Evolutionary conservation across 192 early-diverging fungal genomes (phyloP).

Genomic region (Entomortierella lignicola): DNA sequence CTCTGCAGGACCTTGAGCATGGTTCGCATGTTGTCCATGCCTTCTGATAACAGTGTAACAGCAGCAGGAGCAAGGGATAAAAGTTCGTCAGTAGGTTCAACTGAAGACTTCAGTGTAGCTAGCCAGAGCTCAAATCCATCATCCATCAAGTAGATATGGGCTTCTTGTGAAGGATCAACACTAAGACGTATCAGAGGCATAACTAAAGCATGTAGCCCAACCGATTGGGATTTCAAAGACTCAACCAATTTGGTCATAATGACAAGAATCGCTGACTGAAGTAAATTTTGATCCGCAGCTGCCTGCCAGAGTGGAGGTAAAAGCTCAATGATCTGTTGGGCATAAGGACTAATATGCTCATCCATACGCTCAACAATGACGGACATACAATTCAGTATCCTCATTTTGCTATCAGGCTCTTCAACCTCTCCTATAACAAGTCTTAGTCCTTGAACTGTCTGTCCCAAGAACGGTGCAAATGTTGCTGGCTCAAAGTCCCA

Average conservation of each 20-base stretch:
- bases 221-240: constrained; percentile 77
- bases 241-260: constrained; percentile 83
- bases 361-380: constrained; percentile 84
- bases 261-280: constrained; percentile 81
- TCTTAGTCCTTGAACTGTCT: constrained; percentile 66
- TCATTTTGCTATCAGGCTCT: constrained; percentile 82
- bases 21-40: constrained; percentile 79
- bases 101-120: constrained; percentile 78
- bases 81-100: constrained; percentile 63
- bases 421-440: constrained; percentile 71
- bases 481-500: constrained; percentile 85
- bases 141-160: constrained; percentile 87
- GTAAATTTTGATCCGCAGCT: constrained; percentile 80
- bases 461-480: constrained; percentile 77
- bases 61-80: constrained; percentile 70
- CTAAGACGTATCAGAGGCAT: constrained; percentile 82
- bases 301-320: constrained; percentile 86
- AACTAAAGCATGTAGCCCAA: constrained; percentile 77
- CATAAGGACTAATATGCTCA: constrained; percentile 78
- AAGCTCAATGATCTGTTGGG: constrained; percentile 75
- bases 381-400: constrained; percentile 78
- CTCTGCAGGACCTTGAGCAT: constrained; percentile 89
- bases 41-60: constrained; percentile 74
- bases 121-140: constrained; percentile 94
- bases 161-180: constrained; percentile 71